phyloP scores from a whole-genome alignment of 805 yeast species.

The Hyphopichia homilentoma region DNA sequence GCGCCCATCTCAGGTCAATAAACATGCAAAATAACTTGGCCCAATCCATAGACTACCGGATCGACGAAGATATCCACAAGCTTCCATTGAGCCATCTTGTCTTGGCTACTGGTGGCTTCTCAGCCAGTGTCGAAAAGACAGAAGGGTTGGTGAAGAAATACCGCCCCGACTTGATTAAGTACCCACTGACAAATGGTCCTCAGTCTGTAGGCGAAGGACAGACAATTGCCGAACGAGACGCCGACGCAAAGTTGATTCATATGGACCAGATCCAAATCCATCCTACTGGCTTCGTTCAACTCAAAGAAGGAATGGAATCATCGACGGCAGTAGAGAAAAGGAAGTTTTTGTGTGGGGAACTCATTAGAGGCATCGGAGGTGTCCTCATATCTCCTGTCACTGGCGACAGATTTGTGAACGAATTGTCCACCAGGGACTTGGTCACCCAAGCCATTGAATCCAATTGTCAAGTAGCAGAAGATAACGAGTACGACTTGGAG shows the following conservation, averaged over 20 bases:
- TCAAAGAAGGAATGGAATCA: too few relatives aligned
- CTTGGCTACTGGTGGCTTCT: constrained; percentile 60
- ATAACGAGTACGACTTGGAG: constrained; percentile 6
- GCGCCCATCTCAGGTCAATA: constrained; percentile 12
- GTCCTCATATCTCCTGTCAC: constrained; percentile 41
- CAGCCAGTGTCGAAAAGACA: constrained; percentile 18
- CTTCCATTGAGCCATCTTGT: constrained; percentile 29
- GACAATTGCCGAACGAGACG: constrained; percentile 35
- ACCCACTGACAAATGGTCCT: constrained; percentile 56
- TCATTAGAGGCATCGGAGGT: constrained; percentile 59
- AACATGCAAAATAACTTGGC: constrained; percentile 29
- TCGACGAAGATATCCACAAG: constrained; percentile 13
- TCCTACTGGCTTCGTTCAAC: constrained; percentile 54
- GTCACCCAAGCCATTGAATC: constrained; percentile 43
- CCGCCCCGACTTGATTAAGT: constrained; percentile 42
- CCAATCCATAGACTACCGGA: constrained; percentile 38
- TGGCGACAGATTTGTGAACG: constrained; percentile 52
- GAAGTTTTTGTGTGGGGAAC: constrained; percentile 58
- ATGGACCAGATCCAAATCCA: constrained; percentile 61
- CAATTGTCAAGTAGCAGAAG: constrained; percentile 15
- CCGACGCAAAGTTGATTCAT: constrained; percentile 49
- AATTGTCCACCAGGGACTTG: constrained; percentile 49
- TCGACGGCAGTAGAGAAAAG: constrained; percentile 32
- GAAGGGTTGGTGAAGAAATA: constrained; percentile 28
- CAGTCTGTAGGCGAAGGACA: constrained; percentile 62